These are phyloP conservation scores for Penicillium sp. DNA, from an alignment of 2,329 filamentous ascomycete species.

Conservation along the genomic window DNA sequence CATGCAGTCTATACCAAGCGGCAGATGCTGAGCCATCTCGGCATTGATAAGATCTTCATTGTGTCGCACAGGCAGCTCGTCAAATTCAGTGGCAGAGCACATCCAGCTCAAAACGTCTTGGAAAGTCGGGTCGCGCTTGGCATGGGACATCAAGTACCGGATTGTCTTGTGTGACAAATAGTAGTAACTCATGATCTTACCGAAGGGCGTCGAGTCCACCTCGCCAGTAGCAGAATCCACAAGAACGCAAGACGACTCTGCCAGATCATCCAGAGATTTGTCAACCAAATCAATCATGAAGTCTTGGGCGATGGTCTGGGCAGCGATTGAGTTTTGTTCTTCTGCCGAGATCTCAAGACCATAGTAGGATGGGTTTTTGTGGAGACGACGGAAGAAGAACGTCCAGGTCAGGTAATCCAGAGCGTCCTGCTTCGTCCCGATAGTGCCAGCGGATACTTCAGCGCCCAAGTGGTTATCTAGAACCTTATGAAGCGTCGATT, in stretches of 20 bases:
- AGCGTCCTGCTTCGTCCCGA: conserved; percentile 92
- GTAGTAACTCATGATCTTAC: conserved; percentile 99
- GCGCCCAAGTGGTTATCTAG: conserved; percentile 95
- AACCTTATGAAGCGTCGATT: conserved; percentile 93
- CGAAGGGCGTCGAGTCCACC: conserved; percentile 83
- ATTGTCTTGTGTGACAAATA: conserved; percentile 96
- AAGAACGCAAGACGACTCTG: conserved; percentile 77
- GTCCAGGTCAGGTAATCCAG: conserved; percentile 98
- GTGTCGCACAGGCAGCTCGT: conserved; percentile 94
- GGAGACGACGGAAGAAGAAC: conserved; percentile 94
- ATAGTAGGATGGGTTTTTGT: conserved; percentile 98
- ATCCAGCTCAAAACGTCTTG: conserved; percentile 87
- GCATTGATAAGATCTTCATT: conserved; percentile 98
- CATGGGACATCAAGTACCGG: conserved; percentile 74
- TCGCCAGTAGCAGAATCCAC: conserved; percentile 78
- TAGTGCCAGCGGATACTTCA: conserved; percentile 89
- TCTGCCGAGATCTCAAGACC: conserved; percentile 90
- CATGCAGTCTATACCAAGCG: conserved; percentile 62
- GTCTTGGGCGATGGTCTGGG: conserved; percentile 84
- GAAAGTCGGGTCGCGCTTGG: conserved; percentile 73
- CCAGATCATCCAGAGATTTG: conserved; percentile 77
- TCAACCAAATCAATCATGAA: conserved; percentile 94
- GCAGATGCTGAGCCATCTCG: conserved; percentile 79
- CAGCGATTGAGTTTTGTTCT: conserved; percentile 82
- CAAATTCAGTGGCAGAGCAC: conserved; percentile 89